A percentile compares a stretch with the other conserved stretches of the same genome.
These are phyloP conservation scores for Plantago coronopus DNA, from an alignment of 305 asterid species.

Conservation along the genomic window DNA sequence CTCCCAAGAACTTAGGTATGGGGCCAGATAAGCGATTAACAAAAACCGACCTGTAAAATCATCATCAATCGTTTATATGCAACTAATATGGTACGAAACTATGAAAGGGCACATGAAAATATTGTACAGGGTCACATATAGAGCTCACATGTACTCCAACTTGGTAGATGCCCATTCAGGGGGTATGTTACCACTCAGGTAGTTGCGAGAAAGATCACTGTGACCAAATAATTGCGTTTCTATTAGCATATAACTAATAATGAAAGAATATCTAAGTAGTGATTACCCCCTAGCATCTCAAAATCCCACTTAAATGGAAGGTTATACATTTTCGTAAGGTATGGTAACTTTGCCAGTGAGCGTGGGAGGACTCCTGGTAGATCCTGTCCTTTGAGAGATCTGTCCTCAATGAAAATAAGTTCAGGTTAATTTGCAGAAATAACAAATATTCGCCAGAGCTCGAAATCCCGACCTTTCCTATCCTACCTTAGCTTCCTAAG, in stretches of 20 bases:
- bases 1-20: constrained; percentile 53
- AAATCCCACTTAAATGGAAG: background rate
- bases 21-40: constrained; percentile 57
- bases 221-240: constrained; percentile 19
- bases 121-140: background rate
- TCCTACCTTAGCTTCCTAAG: no score
- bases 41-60: constrained; percentile 32
- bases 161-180: constrained; percentile 51
- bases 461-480: no score
- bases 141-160: constrained; percentile 38
- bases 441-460: no score
- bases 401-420: constrained; percentile 8
- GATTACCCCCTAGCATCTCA: no score
- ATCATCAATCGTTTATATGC: background rate
- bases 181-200: constrained; percentile 53
- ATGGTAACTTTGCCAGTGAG: constrained; percentile 48
- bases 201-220: constrained; percentile 57
- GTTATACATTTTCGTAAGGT: constrained; percentile 40
- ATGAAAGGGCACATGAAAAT: no score
- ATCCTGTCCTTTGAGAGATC: constrained; percentile 50
- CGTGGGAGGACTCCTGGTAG: constrained; percentile 57
- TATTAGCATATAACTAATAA: background rate
- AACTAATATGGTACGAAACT: background rate
- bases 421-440: no score
- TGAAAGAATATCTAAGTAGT: background rate